Percentiles rank a stretch among this genome's conserved stretches.
Conservation (phyloP, 768 basidiomycete species). For the Austroboletus eburneus region DNA sequence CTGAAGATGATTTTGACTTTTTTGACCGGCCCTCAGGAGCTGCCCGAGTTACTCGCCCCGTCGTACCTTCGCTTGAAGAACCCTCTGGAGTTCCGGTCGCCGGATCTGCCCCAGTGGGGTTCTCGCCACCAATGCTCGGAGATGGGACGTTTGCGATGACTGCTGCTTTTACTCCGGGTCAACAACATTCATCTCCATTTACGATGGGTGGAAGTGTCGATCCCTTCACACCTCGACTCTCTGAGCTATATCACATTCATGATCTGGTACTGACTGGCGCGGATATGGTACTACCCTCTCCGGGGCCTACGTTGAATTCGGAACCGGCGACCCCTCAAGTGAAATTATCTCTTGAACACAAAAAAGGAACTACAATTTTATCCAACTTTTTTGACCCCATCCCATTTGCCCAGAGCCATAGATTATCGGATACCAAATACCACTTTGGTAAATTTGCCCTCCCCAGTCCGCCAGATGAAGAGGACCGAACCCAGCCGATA, state of each 20-base stretch:
- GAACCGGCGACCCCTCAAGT: slow-evolving; percentile 54
- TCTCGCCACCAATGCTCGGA: slow-evolving; percentile 32
- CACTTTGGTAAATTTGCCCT: slow-evolving; percentile 66
- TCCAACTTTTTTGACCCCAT: slow-evolving; percentile 63
- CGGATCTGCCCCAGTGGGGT: slow-evolving; percentile 30
- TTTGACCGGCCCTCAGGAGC: slow-evolving; percentile 59
- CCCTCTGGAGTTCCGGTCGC: slow-evolving; percentile 30
- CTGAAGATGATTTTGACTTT: slow-evolving; percentile 87
- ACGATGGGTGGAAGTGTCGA: slow-evolving; percentile 21
- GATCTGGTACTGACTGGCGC: slow-evolving; percentile 31
- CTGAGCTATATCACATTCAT: slow-evolving; percentile 22
- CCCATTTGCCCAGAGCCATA: slow-evolving; percentile 63
- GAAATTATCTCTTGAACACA: slow-evolving; percentile 35
- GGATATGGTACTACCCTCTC: slow-evolving; percentile 48
- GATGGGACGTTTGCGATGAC: slow-evolving; percentile 26
- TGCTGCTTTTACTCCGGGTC: slow-evolving; percentile 19
- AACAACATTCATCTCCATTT: slow-evolving; percentile 29
- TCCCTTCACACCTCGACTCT: slow-evolving; percentile 17
- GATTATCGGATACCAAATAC: slow-evolving; percentile 70
- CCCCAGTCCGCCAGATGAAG: slow-evolving; percentile 58
- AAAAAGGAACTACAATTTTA: slow-evolving; percentile 15
- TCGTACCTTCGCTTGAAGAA: slow-evolving; percentile 14
- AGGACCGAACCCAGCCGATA: slow-evolving; percentile 32
- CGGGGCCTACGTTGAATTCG: slow-evolving; percentile 46
- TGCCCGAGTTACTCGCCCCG: slow-evolving; percentile 19